These are phyloP conservation scores for Cladosporium halotolerans DNA, from an alignment of 2,329 filamentous ascomycete genomes.

Conservation along the genomic window DNA sequence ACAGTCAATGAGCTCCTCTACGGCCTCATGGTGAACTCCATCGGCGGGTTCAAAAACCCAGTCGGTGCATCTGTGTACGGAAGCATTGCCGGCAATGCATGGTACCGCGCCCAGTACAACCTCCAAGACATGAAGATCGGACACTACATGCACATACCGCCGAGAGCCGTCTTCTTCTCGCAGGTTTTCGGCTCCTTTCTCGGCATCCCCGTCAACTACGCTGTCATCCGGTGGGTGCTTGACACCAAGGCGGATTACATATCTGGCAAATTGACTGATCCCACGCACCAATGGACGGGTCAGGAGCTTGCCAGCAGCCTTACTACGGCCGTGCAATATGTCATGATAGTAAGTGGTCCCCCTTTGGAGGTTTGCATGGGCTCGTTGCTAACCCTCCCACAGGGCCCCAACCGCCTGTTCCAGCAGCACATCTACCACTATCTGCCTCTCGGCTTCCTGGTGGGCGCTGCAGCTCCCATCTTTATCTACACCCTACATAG, in stretches of 20 bases:
- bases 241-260: constrained; percentile 50
- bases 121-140: constrained; percentile 60
- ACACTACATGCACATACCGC: constrained; percentile 58
- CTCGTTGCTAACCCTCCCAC: neutral
- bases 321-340: constrained; percentile 55
- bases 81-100: constrained; percentile 53
- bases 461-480: constrained; percentile 42
- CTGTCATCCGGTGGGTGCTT: constrained; percentile 55
- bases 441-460: constrained; percentile 50
- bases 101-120: constrained; percentile 54
- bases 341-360: constrained; percentile 40
- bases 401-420: constrained; percentile 47
- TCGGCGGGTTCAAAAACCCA: constrained; percentile 49
- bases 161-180: constrained; percentile 54
- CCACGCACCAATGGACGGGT: constrained; percentile 56
- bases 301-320: constrained; percentile 48
- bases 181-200: constrained; percentile 55
- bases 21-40: constrained; percentile 52
- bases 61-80: constrained; percentile 54
- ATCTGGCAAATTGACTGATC: constrained; percentile 38
- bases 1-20: constrained; percentile 57
- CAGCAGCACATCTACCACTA: constrained; percentile 41
- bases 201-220: constrained; percentile 57
- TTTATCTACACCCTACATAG: constrained; percentile 48
- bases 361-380: neutral